Evolutionary conservation across 2,329 filamentous ascomycete species (phyloP).

Genomic region (Penicillium sp.): DNA sequence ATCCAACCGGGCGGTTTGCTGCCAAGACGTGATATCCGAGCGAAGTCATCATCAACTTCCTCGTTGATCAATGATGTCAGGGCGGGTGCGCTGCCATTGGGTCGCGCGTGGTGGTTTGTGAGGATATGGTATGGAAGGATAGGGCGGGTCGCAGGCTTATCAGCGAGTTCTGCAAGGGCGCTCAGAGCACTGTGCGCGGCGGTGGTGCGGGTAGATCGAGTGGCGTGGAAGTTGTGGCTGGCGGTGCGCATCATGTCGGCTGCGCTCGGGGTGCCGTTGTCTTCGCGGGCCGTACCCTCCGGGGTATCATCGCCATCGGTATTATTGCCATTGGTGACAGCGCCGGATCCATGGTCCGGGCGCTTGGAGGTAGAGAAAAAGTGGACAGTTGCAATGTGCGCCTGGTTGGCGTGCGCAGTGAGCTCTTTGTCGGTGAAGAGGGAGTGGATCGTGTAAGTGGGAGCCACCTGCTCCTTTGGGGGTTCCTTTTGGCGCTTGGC

Average conservation of each 20-base stretch:
- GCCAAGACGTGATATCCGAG: slow-evolving; percentile 41
- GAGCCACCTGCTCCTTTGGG: slow-evolving; percentile 55
- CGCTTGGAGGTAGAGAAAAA: slow-evolving; percentile 56
- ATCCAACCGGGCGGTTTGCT: slow-evolving; percentile 41
- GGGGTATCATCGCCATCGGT: slow-evolving; percentile 41
- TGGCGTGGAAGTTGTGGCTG: slow-evolving; percentile 56
- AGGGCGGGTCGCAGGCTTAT: slow-evolving; percentile 46
- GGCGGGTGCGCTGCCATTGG: slow-evolving; percentile 44
- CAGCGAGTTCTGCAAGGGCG: slow-evolving; percentile 55
- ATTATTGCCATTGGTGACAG: slow-evolving; percentile 40
- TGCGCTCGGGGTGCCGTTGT: slow-evolving; percentile 41
- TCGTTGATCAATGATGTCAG: slow-evolving; percentile 45
- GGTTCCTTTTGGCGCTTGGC: slow-evolving; percentile 53
- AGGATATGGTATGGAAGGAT: slow-evolving; percentile 47
- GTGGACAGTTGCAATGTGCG: slow-evolving; percentile 56
- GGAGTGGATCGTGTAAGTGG: slow-evolving; percentile 59
- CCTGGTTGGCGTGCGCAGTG: slow-evolving; percentile 58
- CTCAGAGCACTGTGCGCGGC: slow-evolving; percentile 51
- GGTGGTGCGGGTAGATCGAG: slow-evolving; percentile 50
- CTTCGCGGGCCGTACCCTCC: slow-evolving; percentile 41
- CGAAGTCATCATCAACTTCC: slow-evolving; percentile 47
- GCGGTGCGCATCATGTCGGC: slow-evolving; percentile 60
- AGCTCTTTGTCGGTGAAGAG: slow-evolving; percentile 66
- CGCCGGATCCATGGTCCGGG: slow-evolving; percentile 40
- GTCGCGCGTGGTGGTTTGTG: slow-evolving; percentile 44